phyloP scores from a whole-genome alignment of 1,139 yeast genomes.

The Scheffersomyces illinoinensis region DNA sequence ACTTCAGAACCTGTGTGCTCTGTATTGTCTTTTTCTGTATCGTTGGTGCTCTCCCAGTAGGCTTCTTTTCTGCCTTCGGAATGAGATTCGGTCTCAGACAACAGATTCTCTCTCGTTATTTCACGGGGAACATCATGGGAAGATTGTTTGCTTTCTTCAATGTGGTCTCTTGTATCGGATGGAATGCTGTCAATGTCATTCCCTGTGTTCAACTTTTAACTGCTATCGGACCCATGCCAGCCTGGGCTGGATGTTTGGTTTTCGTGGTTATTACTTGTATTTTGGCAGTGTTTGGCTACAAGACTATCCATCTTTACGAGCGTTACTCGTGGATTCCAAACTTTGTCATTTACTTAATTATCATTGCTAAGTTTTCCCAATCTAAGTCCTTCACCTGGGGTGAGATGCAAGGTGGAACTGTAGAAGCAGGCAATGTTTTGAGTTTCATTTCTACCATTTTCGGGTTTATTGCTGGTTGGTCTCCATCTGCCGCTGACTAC shows the following conservation, averaged over 20 bases:
- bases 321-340: constrained; percentile 32
- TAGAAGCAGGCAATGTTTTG: constrained; percentile 37
- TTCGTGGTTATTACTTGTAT: constrained; percentile 26
- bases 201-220: constrained; percentile 32
- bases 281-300: constrained; percentile 30
- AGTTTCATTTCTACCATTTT: constrained; percentile 26
- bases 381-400: constrained; percentile 25
- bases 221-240: constrained; percentile 27
- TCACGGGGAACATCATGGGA: constrained; percentile 33
- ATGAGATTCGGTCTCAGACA: constrained; percentile 35
- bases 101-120: constrained; percentile 30
- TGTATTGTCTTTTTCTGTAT: constrained; percentile 25
- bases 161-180: constrained; percentile 34
- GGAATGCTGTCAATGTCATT: constrained; percentile 37
- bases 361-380: constrained; percentile 26
- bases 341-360: constrained; percentile 24
- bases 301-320: constrained; percentile 29
- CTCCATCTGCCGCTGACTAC: constrained; percentile 32
- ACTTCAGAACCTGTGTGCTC: constrained; percentile 36
- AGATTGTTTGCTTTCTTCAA: constrained; percentile 32
- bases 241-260: constrained; percentile 36
- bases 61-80: constrained; percentile 31
- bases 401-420: constrained; percentile 36
- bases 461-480: constrained; percentile 35
- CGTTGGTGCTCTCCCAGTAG: constrained; percentile 33